A percentile compares a stretch with the other conserved stretches of the same genome.
Evolutionary conservation across 495 filamentous ascomycete species (phyloP).

Genomic region (Oidiodendron maius): DNA sequence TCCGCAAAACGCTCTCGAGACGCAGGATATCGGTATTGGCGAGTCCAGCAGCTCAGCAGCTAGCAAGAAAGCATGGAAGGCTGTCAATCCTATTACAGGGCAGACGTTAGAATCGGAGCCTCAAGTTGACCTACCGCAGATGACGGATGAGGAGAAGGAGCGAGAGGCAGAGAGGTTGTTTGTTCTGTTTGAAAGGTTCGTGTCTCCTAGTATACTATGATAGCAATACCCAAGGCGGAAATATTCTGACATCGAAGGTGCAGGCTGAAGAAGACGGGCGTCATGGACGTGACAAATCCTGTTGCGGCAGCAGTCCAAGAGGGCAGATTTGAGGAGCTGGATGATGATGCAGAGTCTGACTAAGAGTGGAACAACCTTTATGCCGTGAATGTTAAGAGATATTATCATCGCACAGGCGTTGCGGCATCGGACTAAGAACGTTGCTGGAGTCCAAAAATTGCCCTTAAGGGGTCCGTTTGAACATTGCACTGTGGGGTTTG

Average conservation of each 20-base stretch:
- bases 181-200: conserved; percentile 89
- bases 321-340: conserved; percentile 74
- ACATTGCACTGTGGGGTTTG: too few relatives aligned
- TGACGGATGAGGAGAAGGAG: conserved; percentile 90
- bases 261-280: conserved; percentile 75
- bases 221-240: too few relatives aligned
- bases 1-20: conserved; percentile 59
- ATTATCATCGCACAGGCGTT: too few relatives aligned
- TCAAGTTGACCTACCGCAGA: conserved; percentile 50
- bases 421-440: too few relatives aligned
- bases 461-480: too few relatives aligned
- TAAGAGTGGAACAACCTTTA: not conserved
- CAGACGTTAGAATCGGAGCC: conserved; percentile 72
- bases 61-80: conserved; percentile 24
- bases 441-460: too few relatives aligned
- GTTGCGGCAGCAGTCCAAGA: conserved; percentile 67
- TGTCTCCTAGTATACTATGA: too few relatives aligned
- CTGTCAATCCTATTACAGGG: conserved; percentile 83
- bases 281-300: conserved; percentile 82
- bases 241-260: conserved; percentile 9
- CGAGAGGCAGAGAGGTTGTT: conserved; percentile 89
- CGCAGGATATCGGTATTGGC: conserved; percentile 36
- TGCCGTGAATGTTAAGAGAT: too few relatives aligned
- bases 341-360: conserved; percentile 27
- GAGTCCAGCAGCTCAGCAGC: conserved; percentile 15